Conservation (phyloP, 805 yeast species). For the Pichia thaimueangensis region DNA sequence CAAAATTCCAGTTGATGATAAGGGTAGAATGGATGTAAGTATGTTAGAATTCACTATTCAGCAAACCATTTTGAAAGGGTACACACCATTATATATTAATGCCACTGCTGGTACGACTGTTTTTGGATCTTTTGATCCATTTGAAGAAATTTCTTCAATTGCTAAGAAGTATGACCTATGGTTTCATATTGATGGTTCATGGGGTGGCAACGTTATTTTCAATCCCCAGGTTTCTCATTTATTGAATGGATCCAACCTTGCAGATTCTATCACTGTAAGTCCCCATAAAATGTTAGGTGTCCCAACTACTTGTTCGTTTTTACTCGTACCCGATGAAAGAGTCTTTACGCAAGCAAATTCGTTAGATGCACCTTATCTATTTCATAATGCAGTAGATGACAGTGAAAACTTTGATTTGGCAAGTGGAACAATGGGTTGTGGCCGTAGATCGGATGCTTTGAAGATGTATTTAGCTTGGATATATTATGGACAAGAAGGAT, state of each 20-base stretch:
- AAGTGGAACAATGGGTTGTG: constrained; percentile 90
- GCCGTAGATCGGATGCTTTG: constrained; percentile 76
- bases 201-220: constrained; percentile 85
- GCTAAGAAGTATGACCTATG: constrained; percentile 54
- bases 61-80: constrained; percentile 43
- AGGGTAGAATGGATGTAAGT: constrained; percentile 50
- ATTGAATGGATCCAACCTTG: constrained; percentile 55
- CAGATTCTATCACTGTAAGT: constrained; percentile 71
- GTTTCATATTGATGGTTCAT: constrained; percentile 84
- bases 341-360: constrained; percentile 69
- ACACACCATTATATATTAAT: constrained; percentile 66
- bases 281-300: constrained; percentile 91
- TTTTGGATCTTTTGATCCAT: constrained; percentile 74
- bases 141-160: constrained; percentile 46
- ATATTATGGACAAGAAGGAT: constrained; percentile 69
- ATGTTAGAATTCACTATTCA: constrained; percentile 42
- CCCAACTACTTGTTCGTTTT: constrained; percentile 69
- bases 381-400: constrained; percentile 51
- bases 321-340: constrained; percentile 62
- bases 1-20: constrained; percentile 50
- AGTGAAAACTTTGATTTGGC: constrained; percentile 67
- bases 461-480: constrained; percentile 77
- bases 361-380: constrained; percentile 70
- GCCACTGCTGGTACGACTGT: constrained; percentile 91
- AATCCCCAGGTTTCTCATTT: constrained; percentile 40